Evolutionary conservation across 352 stramenopile genomes (phyloP).

Genomic region (Phytophthora cajani): DNA sequence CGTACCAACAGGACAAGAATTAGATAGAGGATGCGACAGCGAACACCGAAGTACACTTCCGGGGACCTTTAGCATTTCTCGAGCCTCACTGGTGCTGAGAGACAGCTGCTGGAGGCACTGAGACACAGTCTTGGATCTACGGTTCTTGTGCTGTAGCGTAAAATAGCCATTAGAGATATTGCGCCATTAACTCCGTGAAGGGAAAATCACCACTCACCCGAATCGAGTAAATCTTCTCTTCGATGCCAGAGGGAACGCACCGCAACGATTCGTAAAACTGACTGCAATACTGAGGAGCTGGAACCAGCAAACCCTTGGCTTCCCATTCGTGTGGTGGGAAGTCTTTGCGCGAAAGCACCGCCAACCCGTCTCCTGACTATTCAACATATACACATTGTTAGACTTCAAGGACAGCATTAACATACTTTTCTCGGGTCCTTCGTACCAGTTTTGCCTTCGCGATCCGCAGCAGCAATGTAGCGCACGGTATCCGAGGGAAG

Average conservation of each 20-base stretch:
- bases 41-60: background rate
- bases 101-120: conserved; percentile 36
- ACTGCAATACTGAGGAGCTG: conserved; percentile 53
- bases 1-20: background rate
- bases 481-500: conserved; percentile 73
- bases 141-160: conserved; percentile 26
- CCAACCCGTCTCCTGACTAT: conserved; percentile 56
- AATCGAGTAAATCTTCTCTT: conserved; percentile 68
- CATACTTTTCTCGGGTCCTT: background rate
- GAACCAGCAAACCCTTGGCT: conserved; percentile 47
- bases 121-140: conserved; percentile 27
- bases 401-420: background rate
- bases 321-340: conserved; percentile 59
- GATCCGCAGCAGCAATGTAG: conserved; percentile 80
- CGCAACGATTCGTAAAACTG: conserved; percentile 61
- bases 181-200: background rate
- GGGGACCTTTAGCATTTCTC: conserved; percentile 41
- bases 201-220: conserved; percentile 37
- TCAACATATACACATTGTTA: background rate
- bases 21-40: background rate
- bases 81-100: conserved; percentile 14
- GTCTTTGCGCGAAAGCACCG: conserved; percentile 62
- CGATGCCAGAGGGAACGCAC: conserved; percentile 51
- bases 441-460: conserved; percentile 54
- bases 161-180: background rate